Evolutionary conservation across 441 rosid genomes (phyloP).

Genomic region (Pelargonium australe): DNA sequence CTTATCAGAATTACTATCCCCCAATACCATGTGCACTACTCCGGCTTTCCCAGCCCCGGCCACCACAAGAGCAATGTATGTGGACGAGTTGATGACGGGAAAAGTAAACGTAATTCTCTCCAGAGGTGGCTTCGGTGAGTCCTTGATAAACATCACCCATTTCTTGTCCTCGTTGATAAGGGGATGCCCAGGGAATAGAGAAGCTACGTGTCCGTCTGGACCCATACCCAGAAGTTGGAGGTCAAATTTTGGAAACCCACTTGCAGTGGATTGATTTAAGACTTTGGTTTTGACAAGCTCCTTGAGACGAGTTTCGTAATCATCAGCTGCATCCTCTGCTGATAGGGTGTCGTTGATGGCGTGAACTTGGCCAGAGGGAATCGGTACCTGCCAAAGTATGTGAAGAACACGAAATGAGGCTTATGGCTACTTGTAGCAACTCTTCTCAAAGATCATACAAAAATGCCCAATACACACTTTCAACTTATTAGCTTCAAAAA

Average conservation of each 20-base stretch:
- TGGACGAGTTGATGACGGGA: slow-evolving; percentile 76
- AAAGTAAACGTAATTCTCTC: slow-evolving; percentile 74
- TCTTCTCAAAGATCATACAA: too few species aligned
- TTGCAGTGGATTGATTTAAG: slow-evolving; percentile 35
- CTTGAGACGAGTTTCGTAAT: slow-evolving; percentile 65
- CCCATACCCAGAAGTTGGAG: slow-evolving; percentile 84
- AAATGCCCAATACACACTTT: neutral
- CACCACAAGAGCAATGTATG: slow-evolving; percentile 57
- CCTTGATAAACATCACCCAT: slow-evolving; percentile 67
- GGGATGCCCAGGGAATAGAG: slow-evolving; percentile 67
- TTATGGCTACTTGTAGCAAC: neutral
- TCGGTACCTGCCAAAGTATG: slow-evolving; percentile 40
- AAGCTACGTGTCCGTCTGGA: slow-evolving; percentile 86
- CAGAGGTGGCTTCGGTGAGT: slow-evolving; percentile 83
- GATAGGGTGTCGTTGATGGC: slow-evolving; percentile 68
- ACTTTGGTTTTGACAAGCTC: slow-evolving; percentile 38
- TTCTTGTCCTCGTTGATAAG: slow-evolving; percentile 54
- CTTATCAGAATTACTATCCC: slow-evolving; percentile 26
- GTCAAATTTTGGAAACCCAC: slow-evolving; percentile 72
- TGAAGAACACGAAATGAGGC: neutral
- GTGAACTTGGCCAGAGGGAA: slow-evolving; percentile 55
- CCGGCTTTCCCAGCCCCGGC: slow-evolving; percentile 60
- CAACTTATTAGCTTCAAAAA: neutral
- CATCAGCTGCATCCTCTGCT: slow-evolving; percentile 74
- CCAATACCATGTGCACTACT: slow-evolving; percentile 49